phyloP scores from a whole-genome alignment of 2,329 filamentous ascomycete species.

The Grosmannia clavigera region DNA sequence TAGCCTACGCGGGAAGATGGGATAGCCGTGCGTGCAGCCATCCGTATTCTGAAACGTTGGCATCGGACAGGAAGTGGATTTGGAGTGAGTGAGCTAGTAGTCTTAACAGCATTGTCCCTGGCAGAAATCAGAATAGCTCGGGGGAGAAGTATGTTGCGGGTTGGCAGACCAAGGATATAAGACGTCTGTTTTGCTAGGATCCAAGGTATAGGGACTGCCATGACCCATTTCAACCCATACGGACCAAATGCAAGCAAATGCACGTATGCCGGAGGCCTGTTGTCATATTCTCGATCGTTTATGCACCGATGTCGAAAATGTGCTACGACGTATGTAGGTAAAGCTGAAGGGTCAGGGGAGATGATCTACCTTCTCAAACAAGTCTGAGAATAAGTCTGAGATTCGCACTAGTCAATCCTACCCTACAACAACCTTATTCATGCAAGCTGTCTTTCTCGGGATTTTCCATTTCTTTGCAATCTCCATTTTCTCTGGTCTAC shows the following conservation, averaged over 20 bases:
- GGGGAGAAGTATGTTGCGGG: too few relatives aligned
- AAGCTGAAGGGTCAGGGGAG: neutral
- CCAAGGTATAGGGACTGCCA: too few relatives aligned
- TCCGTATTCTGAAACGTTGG: neutral
- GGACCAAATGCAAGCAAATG: too few relatives aligned
- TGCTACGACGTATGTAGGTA: too few relatives aligned
- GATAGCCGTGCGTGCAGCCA: neutral
- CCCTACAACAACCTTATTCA: neutral
- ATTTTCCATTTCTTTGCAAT: neutral
- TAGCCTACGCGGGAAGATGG: neutral
- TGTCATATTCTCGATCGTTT: neutral
- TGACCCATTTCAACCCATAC: too few relatives aligned
- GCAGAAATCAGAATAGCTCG: too few relatives aligned
- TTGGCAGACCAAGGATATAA: too few relatives aligned
- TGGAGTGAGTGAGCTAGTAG: neutral
- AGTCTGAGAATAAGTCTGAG: neutral
- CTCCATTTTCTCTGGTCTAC: neutral
- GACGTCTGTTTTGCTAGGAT: too few relatives aligned
- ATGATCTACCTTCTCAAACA: slow-evolving; percentile 2
- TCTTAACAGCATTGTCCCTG: neutral
- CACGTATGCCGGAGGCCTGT: too few relatives aligned
- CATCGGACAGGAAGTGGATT: neutral
- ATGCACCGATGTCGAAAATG: neutral
- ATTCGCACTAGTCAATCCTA: neutral
- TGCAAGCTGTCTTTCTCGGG: neutral